A percentile compares a stretch with the other conserved stretches of the same genome.
Evolutionary conservation across 2,329 filamentous ascomycete species (phyloP).

Genomic region (Diaporthe sp.): DNA sequence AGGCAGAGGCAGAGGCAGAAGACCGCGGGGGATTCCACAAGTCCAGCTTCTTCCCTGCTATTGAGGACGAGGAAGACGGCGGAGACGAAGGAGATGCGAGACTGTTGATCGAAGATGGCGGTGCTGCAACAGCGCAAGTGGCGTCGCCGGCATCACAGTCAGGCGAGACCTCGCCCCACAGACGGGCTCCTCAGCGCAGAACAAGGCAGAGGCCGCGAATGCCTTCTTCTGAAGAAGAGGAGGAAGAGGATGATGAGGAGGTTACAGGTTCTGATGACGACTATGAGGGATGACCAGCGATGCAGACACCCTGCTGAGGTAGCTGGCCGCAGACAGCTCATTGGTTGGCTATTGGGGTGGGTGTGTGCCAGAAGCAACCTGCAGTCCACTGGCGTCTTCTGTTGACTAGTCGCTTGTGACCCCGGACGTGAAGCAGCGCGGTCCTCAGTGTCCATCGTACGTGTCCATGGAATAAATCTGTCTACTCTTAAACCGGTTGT

Average conservation of each 20-base stretch:
- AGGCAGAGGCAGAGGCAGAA: conserved; percentile 40
- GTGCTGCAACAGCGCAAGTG: conserved; percentile 49
- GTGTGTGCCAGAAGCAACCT: background rate
- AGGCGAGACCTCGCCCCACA: background rate
- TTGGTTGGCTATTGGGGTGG: background rate
- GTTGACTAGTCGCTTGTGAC: background rate
- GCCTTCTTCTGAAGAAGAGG: conserved; percentile 44
- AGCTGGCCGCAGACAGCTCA: background rate
- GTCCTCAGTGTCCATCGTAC: background rate
- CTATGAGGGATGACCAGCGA: conserved; percentile 36
- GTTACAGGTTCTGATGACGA: conserved; percentile 40
- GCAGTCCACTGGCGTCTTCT: background rate
- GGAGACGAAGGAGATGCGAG: conserved; percentile 50
- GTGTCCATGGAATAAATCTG: too few relatives aligned
- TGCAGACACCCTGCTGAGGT: background rate
- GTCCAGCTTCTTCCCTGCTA: conserved; percentile 63
- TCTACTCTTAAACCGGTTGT: too few relatives aligned
- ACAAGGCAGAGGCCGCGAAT: conserved; percentile 18
- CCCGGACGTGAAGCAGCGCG: too few relatives aligned
- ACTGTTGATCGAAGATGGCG: conserved; percentile 50
- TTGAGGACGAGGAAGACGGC: conserved; percentile 55
- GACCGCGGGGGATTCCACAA: conserved; percentile 48
- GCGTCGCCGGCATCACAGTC: conserved; percentile 17
- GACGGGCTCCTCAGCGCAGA: conserved; percentile 2
- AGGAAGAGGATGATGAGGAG: conserved; percentile 44